Evolutionary conservation across 164 flowering plant genomes (phyloP), one percentile per base, ranked within the genome.

Genomic region (Amborella trichopoda): DNA sequence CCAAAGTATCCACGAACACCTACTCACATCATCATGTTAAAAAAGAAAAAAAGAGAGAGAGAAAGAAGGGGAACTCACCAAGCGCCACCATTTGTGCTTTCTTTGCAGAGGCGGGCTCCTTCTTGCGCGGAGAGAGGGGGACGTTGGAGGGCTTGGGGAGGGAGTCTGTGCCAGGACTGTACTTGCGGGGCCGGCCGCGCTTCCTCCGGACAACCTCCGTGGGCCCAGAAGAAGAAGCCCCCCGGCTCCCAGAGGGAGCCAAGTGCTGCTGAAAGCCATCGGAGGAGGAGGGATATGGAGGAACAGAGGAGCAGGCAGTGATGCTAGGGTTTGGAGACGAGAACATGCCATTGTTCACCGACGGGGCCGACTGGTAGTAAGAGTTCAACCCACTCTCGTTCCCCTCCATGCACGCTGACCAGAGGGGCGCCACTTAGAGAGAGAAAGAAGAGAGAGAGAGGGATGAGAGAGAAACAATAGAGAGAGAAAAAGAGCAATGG

Each of bases 181-280:
- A 49, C 42, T 49, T 49, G 16, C 52, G n/a, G 9, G 52, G 52
- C 5, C 52, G 16, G 8, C 52, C 52, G 16, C 52, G 26, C 40
- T 49, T 49, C 43, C 52, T 34, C 14, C 34, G 33, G 26, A 48
- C 51, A 25, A 19, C 20, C 32, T 28, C 37, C 36, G 40, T 14
- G 13, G 24, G 19, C 21, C 32, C 21, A 26, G 21, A 18, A 1
- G 30, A 25, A 3, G 39, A 41, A 4, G 20, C 19, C 9, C 9
- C 21, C 20, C 41, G 16, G n/a, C 41, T 22, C 9, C 41, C 41
- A n/a, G n/a, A n/a, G n/a, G n/a, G n/a, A 16, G 43, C 37, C 9
- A 32, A 6, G 23, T 36, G 52, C 8, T 21, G 30, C 13, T 14
- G 25, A 30, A 49, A 27, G 32, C 23, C 30, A 4, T 22, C 17